Base-by-base conservation (phyloP, 2,329 filamentous ascomycete genomes). In the Apiospora pterosperma region DNA sequence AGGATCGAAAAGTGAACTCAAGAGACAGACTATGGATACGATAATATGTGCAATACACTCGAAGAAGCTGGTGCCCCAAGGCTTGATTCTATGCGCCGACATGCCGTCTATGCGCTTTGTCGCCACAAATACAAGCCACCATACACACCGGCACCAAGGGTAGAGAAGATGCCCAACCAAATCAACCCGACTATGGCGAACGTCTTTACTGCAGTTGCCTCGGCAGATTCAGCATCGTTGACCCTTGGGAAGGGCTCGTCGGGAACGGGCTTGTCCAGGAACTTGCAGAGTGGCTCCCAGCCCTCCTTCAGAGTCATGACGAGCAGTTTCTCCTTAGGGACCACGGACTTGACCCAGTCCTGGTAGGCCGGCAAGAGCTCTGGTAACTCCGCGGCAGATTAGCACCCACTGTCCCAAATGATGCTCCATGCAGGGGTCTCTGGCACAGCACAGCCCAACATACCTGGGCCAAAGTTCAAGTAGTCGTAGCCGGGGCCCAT, bases 281-380 rank as follows among this genome's bases (percentile, higher is more conserved):
- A 73, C 38, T 72, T 65, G 66, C 75, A 77, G 6, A 79, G 62
- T 10, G 75, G 74, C 21, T 65, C 73, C 76, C 76, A 79, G 0
- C 75, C 76, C 4, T 75, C 70, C 39, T 66, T 66, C 28, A 75
- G 64, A 1, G 71, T 65, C 39, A 71, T 70, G 48, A 72, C 67
- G 8, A 75, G 62, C 23, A 65, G 31, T 23, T 60, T 41, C 5
- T 65, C 63, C 7, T 62, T 62, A 5, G 63, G 63, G 4, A 65
- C 63, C 23, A 36, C 25, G 4, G 38, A 12, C 19, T 21, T 58
- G 8, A 65, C 63, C 63, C 60, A 62, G 3, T 42, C 39, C 8
- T 65, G 59, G 59, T 65, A 55, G 25, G 44, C 55, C 1, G 59
- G 52, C 21, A 39, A 28, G 28, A 21, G 31, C 34, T 31, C 63